Evolutionary conservation across 208 protist species (phyloP).

Genomic region (Crithidia thermophila): DNA sequence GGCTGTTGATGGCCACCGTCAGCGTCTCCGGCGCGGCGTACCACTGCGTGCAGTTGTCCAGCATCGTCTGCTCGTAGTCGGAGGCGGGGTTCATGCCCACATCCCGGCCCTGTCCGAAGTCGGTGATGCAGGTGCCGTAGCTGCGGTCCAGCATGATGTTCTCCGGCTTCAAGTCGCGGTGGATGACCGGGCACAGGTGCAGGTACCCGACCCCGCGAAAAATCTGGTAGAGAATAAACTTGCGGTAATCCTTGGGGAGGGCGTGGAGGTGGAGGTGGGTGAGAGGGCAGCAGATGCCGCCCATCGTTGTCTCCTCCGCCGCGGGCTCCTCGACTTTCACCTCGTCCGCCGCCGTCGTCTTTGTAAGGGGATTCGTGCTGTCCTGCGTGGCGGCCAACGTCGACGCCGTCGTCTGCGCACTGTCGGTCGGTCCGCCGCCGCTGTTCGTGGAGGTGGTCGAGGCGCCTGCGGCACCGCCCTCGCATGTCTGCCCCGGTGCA

Average conservation of each 20-base stretch:
- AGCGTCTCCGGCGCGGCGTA: slow-evolving; percentile 98
- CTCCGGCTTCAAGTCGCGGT: slow-evolving; percentile 94
- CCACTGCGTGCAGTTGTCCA: slow-evolving; percentile 94
- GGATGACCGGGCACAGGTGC: slow-evolving; percentile 86
- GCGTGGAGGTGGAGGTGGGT: slow-evolving; percentile 82
- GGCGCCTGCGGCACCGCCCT: neutral
- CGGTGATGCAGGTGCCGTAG: slow-evolving; percentile 93
- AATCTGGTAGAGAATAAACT: slow-evolving; percentile 97
- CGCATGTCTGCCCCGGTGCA: neutral
- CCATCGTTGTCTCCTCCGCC: neutral
- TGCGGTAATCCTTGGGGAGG: slow-evolving; percentile 95
- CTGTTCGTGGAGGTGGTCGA: neutral
- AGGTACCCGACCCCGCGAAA: slow-evolving; percentile 97
- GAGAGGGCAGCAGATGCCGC: slow-evolving; percentile 31
- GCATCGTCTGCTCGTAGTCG: slow-evolving; percentile 58
- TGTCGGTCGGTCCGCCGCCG: neutral
- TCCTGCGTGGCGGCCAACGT: neutral
- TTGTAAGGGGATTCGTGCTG: no score
- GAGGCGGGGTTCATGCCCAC: slow-evolving; percentile 44
- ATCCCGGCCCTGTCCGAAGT: slow-evolving; percentile 97
- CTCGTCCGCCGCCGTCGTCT: slow-evolving; percentile 6
- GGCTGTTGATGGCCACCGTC: slow-evolving; percentile 63
- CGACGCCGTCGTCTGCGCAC: neutral
- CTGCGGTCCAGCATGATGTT: slow-evolving; percentile 92
- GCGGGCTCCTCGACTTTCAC: neutral